Evolutionary conservation across 495 filamentous ascomycete species (phyloP).

Genomic region (Penicillium silybi): DNA sequence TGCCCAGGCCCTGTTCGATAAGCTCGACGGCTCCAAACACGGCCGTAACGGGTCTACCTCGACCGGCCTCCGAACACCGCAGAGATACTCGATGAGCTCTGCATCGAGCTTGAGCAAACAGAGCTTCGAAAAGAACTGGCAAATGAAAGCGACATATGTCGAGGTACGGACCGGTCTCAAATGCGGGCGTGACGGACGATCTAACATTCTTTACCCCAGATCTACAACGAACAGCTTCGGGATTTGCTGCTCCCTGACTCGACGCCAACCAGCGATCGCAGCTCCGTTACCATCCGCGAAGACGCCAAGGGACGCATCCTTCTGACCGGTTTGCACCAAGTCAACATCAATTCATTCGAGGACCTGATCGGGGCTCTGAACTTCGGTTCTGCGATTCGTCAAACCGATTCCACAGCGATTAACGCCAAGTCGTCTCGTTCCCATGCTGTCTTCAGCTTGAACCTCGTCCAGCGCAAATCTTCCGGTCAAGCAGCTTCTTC

Average conservation of each 20-base stretch:
- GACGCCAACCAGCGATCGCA: slow-evolving; percentile 63
- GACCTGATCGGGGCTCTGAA: slow-evolving; percentile 86
- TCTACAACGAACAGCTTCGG: slow-evolving; percentile 94
- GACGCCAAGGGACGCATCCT: slow-evolving; percentile 95
- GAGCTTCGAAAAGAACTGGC: slow-evolving; percentile 76
- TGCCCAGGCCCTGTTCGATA: slow-evolving; percentile 81
- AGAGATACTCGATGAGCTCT: slow-evolving; percentile 69
- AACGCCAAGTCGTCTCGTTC: slow-evolving; percentile 99
- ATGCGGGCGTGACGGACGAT: background rate
- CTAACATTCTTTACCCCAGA: slow-evolving; percentile 44
- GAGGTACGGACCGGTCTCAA: slow-evolving; percentile 51
- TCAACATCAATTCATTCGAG: slow-evolving; percentile 87
- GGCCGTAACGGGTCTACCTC: slow-evolving; percentile 53
- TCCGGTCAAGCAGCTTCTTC: slow-evolving; percentile 48
- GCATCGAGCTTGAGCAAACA: slow-evolving; percentile 49
- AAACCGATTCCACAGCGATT: slow-evolving; percentile 98
- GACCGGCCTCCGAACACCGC: slow-evolving; percentile 76
- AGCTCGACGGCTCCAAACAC: slow-evolving; percentile 59
- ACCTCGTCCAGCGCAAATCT: slow-evolving; percentile 81
- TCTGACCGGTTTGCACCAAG: slow-evolving; percentile 81
- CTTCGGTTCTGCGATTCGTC: slow-evolving; percentile 89
- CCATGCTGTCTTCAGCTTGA: slow-evolving; percentile 95
- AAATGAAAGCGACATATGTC: slow-evolving; percentile 92
- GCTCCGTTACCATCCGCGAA: slow-evolving; percentile 79
- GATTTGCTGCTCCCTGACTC: slow-evolving; percentile 84